Evolutionary conservation across 805 yeast genomes (phyloP), one percentile per base, ranked within the genome.

Genomic region (Spathaspora boniae): DNA sequence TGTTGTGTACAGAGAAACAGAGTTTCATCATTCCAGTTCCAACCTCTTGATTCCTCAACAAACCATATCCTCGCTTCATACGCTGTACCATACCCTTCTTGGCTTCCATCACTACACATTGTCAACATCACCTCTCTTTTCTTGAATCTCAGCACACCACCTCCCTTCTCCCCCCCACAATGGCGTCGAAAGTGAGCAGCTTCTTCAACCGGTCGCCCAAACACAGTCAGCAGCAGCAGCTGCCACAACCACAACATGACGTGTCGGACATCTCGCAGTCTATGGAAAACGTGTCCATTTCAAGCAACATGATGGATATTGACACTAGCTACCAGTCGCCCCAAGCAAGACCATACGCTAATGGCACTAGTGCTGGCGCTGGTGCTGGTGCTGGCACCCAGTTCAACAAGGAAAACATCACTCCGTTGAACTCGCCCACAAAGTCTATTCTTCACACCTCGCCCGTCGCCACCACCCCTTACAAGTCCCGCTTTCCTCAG

Each of bases 251-350:
- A 6, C 25, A 16, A 12, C 31, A 36, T 7, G 57, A 54, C 27
- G 44, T 67, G 29, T 61, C 61, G 14, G 68, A 65, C 36, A 50
- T 67, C 25, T 64, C 70, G 8, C 70, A 64, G 38, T 53, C 62
- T 26, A 56, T 67, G 57, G 73, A 67, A 46, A 67, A 67, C 42
- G 67, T 66, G 9, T 64, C 70, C 21, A 54, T 67, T 19, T 42
- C 45, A 37, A 50, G 53, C 31, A 55, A 55, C 29, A 45, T 49
- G 50, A 65, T 66, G 71, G 72, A 66, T 33, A 49, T 65, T 9
- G 72, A 67, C 42, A 51, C 66, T 9, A 51, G 59, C 24, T 56
- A 46, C 38, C 41, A 45, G 21, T 49, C 47, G 36, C 18, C 45
- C 37, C 25, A 11, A 22, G 12, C 11, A 22, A 11, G 11, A 22